Conservation (phyloP, 768 basidiomycete genomes). For the Kwoniella heveanensis region DNA sequence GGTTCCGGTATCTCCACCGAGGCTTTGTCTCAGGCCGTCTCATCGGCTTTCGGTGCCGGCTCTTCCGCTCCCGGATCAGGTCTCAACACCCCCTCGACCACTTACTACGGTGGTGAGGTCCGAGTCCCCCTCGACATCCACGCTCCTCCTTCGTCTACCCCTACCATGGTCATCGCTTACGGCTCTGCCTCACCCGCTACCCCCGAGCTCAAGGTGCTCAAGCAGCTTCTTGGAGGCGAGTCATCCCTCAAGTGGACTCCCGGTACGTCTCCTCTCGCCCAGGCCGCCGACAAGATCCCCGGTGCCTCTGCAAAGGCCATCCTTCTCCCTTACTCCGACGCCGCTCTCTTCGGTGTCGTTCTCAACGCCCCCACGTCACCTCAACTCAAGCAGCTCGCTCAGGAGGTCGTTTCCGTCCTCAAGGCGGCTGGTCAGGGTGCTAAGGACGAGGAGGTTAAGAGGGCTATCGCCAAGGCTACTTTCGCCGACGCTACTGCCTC, state of each 20-base stretch:
- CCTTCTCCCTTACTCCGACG: constrained; percentile 88
- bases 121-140: constrained; percentile 64
- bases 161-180: constrained; percentile 82
- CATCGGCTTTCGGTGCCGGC: constrained; percentile 66
- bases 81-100: constrained; percentile 58
- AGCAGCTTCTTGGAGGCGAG: constrained; percentile 75
- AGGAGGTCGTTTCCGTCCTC: constrained; percentile 66
- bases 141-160: constrained; percentile 60
- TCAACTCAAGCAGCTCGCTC: constrained; percentile 61
- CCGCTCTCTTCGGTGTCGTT: constrained; percentile 78
- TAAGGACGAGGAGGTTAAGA: constrained; percentile 72
- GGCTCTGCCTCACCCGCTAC: constrained; percentile 67
- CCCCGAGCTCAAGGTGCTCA: constrained; percentile 75
- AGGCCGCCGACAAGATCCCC: constrained; percentile 61
- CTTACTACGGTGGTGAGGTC: constrained; percentile 83
- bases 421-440: constrained; percentile 59
- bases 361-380: constrained; percentile 69
- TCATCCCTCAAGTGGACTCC: constrained; percentile 85
- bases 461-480: constrained; percentile 84
- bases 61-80: constrained; percentile 54
- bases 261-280: constrained; percentile 69
- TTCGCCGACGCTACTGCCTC: constrained; percentile 71
- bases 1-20: constrained; percentile 80
- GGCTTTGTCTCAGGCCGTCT: constrained; percentile 70
- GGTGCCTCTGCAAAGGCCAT: constrained; percentile 69